Conservation (phyloP, 345 rosid genomes). For the Brassica carinata region DNA sequence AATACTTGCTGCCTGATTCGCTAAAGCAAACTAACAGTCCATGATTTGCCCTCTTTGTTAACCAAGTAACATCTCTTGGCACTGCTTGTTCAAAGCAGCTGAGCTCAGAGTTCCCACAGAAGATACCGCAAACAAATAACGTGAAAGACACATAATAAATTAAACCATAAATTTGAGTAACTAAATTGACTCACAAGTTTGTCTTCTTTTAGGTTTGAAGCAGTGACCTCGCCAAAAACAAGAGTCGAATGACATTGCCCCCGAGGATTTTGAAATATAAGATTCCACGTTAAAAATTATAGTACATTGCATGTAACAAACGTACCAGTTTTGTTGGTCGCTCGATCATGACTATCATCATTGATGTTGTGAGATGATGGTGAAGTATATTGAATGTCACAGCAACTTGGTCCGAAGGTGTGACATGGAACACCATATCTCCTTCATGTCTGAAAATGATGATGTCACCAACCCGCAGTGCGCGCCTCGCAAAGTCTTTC, state of each 20-base stretch:
- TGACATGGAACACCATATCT: slow-evolving; percentile 35
- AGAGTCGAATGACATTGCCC: background rate
- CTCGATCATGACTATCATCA: background rate
- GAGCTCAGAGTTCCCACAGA: background rate
- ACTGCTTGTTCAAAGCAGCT: background rate
- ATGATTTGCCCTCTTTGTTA: background rate
- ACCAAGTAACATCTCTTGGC: background rate
- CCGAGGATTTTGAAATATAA: background rate
- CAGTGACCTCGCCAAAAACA: background rate
- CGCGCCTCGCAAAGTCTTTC: too few species aligned
- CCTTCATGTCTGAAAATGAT: slow-evolving; percentile 30
- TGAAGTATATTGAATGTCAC: slow-evolving; percentile 28
- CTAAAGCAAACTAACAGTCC: background rate
- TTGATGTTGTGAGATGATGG: slow-evolving; percentile 11
- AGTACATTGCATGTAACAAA: background rate
- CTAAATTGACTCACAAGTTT: background rate
- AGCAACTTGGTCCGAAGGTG: slow-evolving; percentile 31
- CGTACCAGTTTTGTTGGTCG: slow-evolving; percentile 15
- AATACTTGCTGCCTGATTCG: background rate
- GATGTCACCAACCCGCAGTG: slow-evolving; percentile 21
- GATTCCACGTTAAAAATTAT: background rate
- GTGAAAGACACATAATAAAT: too few species aligned
- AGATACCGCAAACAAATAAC: background rate
- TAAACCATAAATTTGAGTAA: too few species aligned
- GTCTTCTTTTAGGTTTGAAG: background rate